Base-by-base conservation (phyloP, 106 monocot species). In the Allium fistulosum region DNA sequence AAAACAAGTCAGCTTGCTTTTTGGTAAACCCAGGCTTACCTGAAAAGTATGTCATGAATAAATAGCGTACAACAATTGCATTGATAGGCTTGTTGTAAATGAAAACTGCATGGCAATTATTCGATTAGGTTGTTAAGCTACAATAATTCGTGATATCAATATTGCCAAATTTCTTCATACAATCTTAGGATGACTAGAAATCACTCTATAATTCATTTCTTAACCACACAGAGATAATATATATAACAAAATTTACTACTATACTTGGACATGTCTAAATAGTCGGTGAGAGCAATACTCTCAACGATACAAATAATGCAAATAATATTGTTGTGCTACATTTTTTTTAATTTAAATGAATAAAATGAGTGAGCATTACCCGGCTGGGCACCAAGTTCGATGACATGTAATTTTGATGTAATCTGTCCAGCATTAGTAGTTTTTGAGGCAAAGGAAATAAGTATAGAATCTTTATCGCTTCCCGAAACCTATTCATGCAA, bases 341-440 rank as follows among this genome's bases (percentile, higher is more conserved):
- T 37, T 37, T 37, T 37, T 37, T 37, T 37, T 37, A 0, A 37
- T 37, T 37, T 37, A 37, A 37, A 37, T 37, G 37, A 37, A 37
- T 37, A 37, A 37, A 37, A 37, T 37, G 5, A 37, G 5, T 37
- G 37, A 37, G 37, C 2, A 27, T 3, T 48, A 96, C 96, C 96
- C 89, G 83, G 92, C 68, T 92, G 96, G 46, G 96, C 96, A 72
- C 96, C 96, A 75, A 97, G 92, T 84, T 97, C 96, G 74, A 97
- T 97, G 49, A 97, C 92, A 81, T 97, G 96, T 73, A 97, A 68
- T 72, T 97, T 97, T 18, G 96, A 97, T 75, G 76, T 80, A 63
- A 89, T 86, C 48, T 97, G 96, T 49, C 96, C 96, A 68, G 96
- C 92, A 84, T 92, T 92, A 17, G 63, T 78, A 11, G 86, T 84